Evolutionary conservation across 2,329 filamentous ascomycete species (phyloP).

Genomic region (Zymoseptoria crescenta): DNA sequence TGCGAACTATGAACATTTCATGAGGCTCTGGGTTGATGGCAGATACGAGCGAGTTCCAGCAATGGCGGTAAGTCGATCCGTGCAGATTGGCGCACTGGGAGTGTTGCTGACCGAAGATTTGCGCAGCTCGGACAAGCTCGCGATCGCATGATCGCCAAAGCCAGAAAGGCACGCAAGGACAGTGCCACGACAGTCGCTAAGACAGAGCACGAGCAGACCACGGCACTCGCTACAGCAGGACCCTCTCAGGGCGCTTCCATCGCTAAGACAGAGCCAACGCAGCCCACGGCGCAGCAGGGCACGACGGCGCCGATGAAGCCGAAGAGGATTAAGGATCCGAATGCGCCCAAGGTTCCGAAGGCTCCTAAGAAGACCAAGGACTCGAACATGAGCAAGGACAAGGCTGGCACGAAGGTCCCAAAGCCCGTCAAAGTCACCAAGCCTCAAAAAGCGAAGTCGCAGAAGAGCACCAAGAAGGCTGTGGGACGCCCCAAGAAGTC

Average conservation of each 20-base stretch:
- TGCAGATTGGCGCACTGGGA: background rate
- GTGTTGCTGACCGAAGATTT: background rate
- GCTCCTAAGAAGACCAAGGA: background rate
- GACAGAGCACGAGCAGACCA: background rate
- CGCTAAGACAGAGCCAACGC: background rate
- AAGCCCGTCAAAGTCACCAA: background rate
- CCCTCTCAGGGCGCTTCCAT: background rate
- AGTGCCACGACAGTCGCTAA: background rate
- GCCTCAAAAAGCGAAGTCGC: background rate
- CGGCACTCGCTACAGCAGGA: background rate
- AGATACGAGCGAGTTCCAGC: background rate
- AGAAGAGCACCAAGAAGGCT: background rate
- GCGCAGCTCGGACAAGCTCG: background rate
- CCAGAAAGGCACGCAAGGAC: background rate
- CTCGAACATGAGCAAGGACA: background rate
- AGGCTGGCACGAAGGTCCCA: background rate
- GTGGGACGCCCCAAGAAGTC: background rate
- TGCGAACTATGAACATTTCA: background rate
- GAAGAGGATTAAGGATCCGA: background rate
- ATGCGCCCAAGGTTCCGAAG: background rate
- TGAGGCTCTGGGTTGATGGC: background rate
- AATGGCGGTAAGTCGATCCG: background rate
- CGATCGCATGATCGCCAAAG: background rate
- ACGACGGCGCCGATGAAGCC: background rate
- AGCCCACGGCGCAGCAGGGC: background rate